Percentiles rank a stretch among this genome's conserved stretches.
Evolutionary conservation across 345 rosid genomes (phyloP).

Genomic region (Sonneratia caseolaris): DNA sequence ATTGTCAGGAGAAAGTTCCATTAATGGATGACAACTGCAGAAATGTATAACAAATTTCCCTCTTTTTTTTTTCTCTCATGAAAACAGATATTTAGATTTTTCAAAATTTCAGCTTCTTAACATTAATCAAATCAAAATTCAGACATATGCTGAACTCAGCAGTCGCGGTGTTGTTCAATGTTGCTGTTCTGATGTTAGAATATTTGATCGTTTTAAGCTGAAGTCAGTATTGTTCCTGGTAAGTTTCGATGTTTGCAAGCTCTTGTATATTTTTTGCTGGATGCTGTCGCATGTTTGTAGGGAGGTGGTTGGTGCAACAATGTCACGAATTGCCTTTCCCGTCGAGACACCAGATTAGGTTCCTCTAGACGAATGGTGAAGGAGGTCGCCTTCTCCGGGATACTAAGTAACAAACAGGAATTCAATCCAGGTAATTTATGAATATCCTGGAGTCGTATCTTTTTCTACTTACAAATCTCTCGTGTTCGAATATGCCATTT

Average conservation of each 20-base stretch:
- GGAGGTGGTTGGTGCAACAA: slow-evolving; percentile 99
- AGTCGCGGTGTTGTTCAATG: neutral
- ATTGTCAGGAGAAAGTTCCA: neutral
- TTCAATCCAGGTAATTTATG: slow-evolving; percentile 59
- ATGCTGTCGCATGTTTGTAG: slow-evolving; percentile 18
- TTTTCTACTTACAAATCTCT: neutral
- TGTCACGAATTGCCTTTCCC: slow-evolving; percentile 44
- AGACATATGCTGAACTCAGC: neutral
- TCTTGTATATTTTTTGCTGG: neutral
- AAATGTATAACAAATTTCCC: too few relatives aligned
- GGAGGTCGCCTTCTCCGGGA: slow-evolving; percentile 66
- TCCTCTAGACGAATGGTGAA: slow-evolving; percentile 65
- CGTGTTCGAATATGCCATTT: neutral
- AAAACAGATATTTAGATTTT: neutral
- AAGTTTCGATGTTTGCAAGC: neutral
- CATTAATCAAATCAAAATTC: neutral
- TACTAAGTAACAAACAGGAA: slow-evolving; percentile 39
- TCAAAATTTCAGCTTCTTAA: neutral
- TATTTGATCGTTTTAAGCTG: neutral
- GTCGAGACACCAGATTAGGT: slow-evolving; percentile 64
- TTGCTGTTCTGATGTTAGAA: neutral
- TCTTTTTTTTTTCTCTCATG: neutral
- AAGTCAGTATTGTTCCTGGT: neutral
- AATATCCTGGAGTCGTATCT: neutral
- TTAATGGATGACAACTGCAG: too few relatives aligned